Evolutionary conservation across 2,329 filamentous ascomycete species (phyloP).

Genomic region (Aspergillus japonicus): DNA sequence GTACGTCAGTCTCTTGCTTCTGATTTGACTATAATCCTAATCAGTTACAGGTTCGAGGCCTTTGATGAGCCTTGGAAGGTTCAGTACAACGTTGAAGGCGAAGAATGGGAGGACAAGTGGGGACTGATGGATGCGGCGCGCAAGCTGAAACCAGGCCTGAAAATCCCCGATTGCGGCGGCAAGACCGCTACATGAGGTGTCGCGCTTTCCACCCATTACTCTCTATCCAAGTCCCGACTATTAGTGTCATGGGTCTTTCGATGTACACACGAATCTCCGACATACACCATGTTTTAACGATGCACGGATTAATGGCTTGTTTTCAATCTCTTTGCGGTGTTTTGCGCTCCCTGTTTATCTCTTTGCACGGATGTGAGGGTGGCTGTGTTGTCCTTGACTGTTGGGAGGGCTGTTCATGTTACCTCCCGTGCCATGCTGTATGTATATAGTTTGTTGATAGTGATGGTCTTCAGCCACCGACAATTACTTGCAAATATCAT

Average conservation of each 20-base stretch:
- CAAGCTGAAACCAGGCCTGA: conserved; percentile 77
- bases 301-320: conserved; percentile 6
- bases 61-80: conserved; percentile 98
- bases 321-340: conserved; percentile 8
- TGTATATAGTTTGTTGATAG: conserved; percentile 8
- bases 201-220: background rate
- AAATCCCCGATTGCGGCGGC: conserved; percentile 83
- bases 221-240: background rate
- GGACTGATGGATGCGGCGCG: conserved; percentile 83
- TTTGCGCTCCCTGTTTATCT: conserved; percentile 1
- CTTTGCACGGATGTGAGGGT: conserved; percentile 1
- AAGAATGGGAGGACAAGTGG: conserved; percentile 95
- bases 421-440: background rate
- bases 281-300: conserved; percentile 19
- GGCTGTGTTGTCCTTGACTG: conserved; percentile 14
- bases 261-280: conserved; percentile 19
- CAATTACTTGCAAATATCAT: background rate
- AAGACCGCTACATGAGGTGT: conserved; percentile 55
- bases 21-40: conserved; percentile 13
- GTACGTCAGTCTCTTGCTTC: conserved; percentile 47
- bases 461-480: background rate
- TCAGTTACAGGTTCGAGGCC: conserved; percentile 68
- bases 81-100: conserved; percentile 61
- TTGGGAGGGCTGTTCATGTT: background rate
- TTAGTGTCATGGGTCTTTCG: conserved; percentile 4